Percentiles rank a stretch among this genome's conserved stretches.
Conservation (phyloP, 768 basidiomycete species). For the Piloderma croceum region DNA sequence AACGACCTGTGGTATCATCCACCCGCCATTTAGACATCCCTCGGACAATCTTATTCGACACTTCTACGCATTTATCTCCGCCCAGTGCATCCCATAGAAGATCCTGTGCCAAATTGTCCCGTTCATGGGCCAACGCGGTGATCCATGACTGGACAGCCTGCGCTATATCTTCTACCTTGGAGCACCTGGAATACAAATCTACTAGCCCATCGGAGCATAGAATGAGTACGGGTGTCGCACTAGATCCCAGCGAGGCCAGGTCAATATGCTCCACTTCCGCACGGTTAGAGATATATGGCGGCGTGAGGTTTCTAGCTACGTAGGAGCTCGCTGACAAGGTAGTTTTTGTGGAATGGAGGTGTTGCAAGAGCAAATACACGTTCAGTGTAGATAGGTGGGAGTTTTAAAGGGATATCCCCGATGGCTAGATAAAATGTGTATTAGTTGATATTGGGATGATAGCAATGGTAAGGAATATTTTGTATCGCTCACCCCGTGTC, state of each 20-base stretch:
- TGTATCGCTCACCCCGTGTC: slow-evolving; percentile 6
- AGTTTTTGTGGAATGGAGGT: slow-evolving; percentile 9
- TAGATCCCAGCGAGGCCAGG: not conserved
- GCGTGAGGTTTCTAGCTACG: slow-evolving; percentile 10
- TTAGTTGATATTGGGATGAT: not conserved
- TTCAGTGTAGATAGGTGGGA: slow-evolving; percentile 8
- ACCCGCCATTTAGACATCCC: slow-evolving; percentile 4
- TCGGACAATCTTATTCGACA: not conserved
- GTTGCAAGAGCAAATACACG: slow-evolving; percentile 5
- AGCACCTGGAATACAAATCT: not conserved
- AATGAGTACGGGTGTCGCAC: not conserved
- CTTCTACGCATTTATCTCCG: slow-evolving; percentile 1
- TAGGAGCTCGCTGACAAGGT: slow-evolving; percentile 5
- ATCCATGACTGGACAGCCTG: not conserved
- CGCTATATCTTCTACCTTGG: not conserved
- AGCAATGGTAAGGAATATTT: not conserved
- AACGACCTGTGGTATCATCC: slow-evolving; percentile 9
- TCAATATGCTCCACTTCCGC: slow-evolving; percentile 9
- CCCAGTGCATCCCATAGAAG: slow-evolving; percentile 5
- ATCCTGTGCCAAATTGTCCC: slow-evolving; percentile 4
- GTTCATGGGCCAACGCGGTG: not conserved
- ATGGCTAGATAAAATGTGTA: slow-evolving; percentile 8
- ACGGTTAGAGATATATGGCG: slow-evolving; percentile 14
- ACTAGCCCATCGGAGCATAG: slow-evolving; percentile 3
- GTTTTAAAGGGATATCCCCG: slow-evolving; percentile 12